Percentiles rank a stretch among this genome's conserved stretches.
phyloP scores from a whole-genome alignment of 192 early-diverging fungal genomes.

The Backusella mclennaniae region DNA sequence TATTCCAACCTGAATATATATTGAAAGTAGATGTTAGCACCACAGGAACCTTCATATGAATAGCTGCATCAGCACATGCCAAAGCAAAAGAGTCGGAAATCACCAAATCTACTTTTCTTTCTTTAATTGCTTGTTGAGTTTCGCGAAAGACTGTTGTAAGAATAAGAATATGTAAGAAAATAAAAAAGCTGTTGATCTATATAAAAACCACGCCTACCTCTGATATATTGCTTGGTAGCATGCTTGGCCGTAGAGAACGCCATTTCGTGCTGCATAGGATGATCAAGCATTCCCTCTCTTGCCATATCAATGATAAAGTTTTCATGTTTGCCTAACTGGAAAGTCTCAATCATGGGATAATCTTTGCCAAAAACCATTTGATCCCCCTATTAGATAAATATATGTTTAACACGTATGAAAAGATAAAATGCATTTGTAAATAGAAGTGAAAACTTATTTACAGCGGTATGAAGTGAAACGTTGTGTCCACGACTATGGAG shows the following conservation, averaged over 20 bases:
- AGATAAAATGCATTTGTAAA: not conserved
- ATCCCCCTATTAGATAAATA: constrained; percentile 6
- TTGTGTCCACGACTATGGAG: constrained; percentile 22
- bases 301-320: not conserved
- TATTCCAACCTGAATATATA: not conserved
- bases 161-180: not conserved
- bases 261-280: not conserved
- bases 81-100: not conserved
- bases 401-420: not conserved
- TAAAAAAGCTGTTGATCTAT: not conserved
- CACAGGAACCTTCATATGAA: not conserved
- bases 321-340: not conserved
- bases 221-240: not conserved
- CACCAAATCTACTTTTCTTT: not conserved
- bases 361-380: constrained; percentile 5
- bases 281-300: not conserved
- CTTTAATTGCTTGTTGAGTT: not conserved
- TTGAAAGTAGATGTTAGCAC: not conserved
- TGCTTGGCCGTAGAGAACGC: not conserved
- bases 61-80: constrained; percentile 1
- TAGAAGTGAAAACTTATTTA: not conserved
- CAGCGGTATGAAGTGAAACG: constrained; percentile 11
- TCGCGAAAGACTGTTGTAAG: not conserved
- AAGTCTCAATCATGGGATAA: constrained; percentile 11
- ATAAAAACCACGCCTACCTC: not conserved